Evolutionary conservation across 768 basidiomycete genomes (phyloP), one percentile per base, ranked within the genome.

Genomic region (Lactarius hatsudake): DNA sequence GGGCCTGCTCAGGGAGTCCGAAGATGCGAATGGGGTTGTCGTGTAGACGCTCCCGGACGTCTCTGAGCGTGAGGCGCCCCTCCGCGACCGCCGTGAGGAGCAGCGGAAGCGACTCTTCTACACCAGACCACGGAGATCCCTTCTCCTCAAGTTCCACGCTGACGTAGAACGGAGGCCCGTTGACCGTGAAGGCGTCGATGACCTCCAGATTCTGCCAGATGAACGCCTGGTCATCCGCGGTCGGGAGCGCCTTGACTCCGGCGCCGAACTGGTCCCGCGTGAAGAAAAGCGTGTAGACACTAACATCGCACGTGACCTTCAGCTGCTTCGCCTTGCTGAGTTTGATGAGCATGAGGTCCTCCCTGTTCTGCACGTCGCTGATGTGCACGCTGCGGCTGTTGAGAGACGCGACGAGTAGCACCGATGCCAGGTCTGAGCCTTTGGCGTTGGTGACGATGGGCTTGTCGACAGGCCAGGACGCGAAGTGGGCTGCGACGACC

Each of bases 11-110:
- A 0, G 93, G 89, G 15, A 98, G 83, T 40, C 89, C 89, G 75
- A 98, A 97, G 74, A 99, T 98, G 48, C 86, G 83, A 23, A 91
- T 84, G 1, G 97, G 96, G 76, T 97, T 98, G 73, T 98, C 95
- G 74, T 94, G 88, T 20, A 98, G 76, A 57, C 94, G 87, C n/a
- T 81, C 74, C 42, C 86, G 87, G 71, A 99, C 87, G 75, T 92
- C 93, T 48, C 92, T 86, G 63, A 97, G 80, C 0, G 90, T 91
- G 32, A 98, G 81, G 40, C 86, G 87, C 10, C 91, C 90, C 12
- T 91, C 84, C 4, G 83, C 79, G 20, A 97, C 93, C 0, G 97
- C 96, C 4, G 88, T 89, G 55, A 99, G 83, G 45, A 98, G 79
- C 6, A 99, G 81, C 7, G 93, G 94, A 23, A 98, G 83, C 0